phyloP scores from a whole-genome alignment of 352 stramenopile genomes.

The Phytophthora syringae region DNA sequence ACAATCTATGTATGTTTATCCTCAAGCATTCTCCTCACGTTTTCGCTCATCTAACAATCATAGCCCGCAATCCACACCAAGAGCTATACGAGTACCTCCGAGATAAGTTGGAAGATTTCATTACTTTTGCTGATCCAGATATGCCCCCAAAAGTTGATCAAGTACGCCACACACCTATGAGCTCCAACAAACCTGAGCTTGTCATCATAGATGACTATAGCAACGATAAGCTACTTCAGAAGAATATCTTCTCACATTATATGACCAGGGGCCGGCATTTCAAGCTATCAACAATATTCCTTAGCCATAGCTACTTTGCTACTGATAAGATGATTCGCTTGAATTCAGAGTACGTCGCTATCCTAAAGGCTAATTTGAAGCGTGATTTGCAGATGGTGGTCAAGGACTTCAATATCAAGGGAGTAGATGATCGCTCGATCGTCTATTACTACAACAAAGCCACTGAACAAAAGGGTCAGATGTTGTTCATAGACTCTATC shows the following conservation, averaged over 20 bases:
- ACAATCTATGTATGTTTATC: neutral
- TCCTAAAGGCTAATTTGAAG: conserved; percentile 24
- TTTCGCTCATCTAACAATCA: conserved; percentile 18
- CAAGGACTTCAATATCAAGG: conserved; percentile 18
- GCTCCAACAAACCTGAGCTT: conserved; percentile 22
- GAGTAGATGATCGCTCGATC: too few species aligned
- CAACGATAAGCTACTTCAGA: conserved; percentile 22
- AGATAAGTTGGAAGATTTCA: conserved; percentile 28
- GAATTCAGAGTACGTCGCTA: conserved; percentile 1
- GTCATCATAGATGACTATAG: conserved; percentile 30
- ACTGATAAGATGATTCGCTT: conserved; percentile 2
- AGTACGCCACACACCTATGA: conserved; percentile 8
- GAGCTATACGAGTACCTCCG: conserved; percentile 27
- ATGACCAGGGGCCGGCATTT: conserved; percentile 1
- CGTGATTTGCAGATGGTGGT: conserved; percentile 19
- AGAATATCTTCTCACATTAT: conserved; percentile 11
- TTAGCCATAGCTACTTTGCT: conserved; percentile 7
- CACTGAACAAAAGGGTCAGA: conserved; percentile 12
- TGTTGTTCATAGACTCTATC: too few species aligned
- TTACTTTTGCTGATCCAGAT: conserved; percentile 18
- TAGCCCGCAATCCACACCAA: conserved; percentile 28
- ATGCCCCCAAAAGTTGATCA: conserved; percentile 11
- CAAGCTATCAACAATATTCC: conserved; percentile 7
- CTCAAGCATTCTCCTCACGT: conserved; percentile 8
- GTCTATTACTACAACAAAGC: conserved; percentile 10